A percentile compares a stretch with the other conserved stretches of the same genome.
These are phyloP conservation scores for Aristolochia californica DNA, from an alignment of 164 flowering plant genomes.

Conservation along the genomic window DNA sequence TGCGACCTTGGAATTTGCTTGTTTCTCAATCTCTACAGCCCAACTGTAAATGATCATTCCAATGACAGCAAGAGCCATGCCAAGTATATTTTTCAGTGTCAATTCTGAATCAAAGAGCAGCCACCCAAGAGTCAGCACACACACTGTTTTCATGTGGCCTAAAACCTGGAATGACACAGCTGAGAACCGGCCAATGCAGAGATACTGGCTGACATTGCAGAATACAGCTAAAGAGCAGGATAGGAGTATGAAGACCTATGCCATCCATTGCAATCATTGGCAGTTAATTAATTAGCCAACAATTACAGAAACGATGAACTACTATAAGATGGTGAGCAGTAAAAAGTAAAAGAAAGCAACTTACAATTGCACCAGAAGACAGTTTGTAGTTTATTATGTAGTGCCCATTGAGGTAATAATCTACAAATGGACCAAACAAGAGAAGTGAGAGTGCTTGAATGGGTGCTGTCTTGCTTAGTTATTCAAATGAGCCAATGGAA, in stretches of 20 bases:
- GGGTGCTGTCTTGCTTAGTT: constrained; percentile 33
- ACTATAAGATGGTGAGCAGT: background rate
- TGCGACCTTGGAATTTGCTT: constrained; percentile 19
- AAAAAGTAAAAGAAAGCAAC: constrained; percentile 11
- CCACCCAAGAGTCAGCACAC: constrained; percentile 42
- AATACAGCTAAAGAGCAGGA: constrained; percentile 46
- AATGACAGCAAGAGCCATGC: constrained; percentile 37
- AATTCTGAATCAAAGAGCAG: constrained; percentile 33
- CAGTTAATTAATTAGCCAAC: constrained; percentile 1
- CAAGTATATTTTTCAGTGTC: constrained; percentile 39
- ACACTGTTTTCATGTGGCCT: constrained; percentile 51
- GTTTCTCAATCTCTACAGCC: constrained; percentile 33
- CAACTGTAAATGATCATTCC: constrained; percentile 51
- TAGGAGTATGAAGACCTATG: constrained; percentile 37
- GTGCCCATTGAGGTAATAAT: constrained; percentile 60
- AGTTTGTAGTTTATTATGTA: constrained; percentile 43
- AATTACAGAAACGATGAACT: background rate
- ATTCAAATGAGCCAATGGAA: constrained; percentile 28
- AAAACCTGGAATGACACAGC: constrained; percentile 50
- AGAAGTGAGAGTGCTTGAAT: constrained; percentile 73
- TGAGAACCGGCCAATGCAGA: constrained; percentile 50
- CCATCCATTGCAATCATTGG: background rate
- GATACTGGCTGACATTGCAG: constrained; percentile 45
- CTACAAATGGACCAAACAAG: constrained; percentile 67
- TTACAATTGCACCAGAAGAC: constrained; percentile 60